phyloP scores from a whole-genome alignment of 805 yeast genomes.

The Metahyphopichia silvanorum region DNA sequence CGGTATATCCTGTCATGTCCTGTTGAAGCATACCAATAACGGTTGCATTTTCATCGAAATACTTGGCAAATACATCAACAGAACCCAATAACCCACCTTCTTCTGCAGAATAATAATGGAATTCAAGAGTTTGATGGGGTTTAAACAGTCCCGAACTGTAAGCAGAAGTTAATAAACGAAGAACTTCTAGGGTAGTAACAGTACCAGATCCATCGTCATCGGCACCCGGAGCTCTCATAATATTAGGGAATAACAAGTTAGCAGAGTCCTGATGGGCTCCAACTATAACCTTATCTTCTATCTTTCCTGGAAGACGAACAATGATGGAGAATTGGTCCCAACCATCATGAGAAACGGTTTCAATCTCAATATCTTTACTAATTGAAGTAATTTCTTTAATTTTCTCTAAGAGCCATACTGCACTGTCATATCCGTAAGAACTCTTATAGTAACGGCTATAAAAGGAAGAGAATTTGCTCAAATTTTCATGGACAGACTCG shows the following conservation, averaged over 20 bases:
- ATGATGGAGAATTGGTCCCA: slow-evolving; percentile 82
- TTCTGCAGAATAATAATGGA: slow-evolving; percentile 94
- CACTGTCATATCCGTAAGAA: slow-evolving; percentile 64
- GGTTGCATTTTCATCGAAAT: slow-evolving; percentile 39
- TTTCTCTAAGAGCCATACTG: slow-evolving; percentile 62
- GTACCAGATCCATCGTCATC: slow-evolving; percentile 94
- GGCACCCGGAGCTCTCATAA: slow-evolving; percentile 85
- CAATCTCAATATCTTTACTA: slow-evolving; percentile 29
- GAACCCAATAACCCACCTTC: slow-evolving; percentile 92
- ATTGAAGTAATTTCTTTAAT: slow-evolving; percentile 34
- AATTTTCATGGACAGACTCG: slow-evolving; percentile 45
- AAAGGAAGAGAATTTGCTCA: slow-evolving; percentile 66
- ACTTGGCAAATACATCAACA: slow-evolving; percentile 64
- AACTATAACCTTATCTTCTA: slow-evolving; percentile 57
- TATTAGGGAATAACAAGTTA: slow-evolving; percentile 66
- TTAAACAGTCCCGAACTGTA: slow-evolving; percentile 31
- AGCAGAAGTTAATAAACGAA: slow-evolving; percentile 53
- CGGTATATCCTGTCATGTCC: slow-evolving; percentile 87
- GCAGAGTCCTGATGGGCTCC: slow-evolving; percentile 91
- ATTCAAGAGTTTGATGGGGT: slow-evolving; percentile 77
- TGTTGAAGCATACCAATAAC: slow-evolving; percentile 88
- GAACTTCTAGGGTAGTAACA: slow-evolving; percentile 70
- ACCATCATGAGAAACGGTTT: slow-evolving; percentile 53
- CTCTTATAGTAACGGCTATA: slow-evolving; percentile 76
- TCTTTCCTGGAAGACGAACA: slow-evolving; percentile 56